Evolutionary conservation across 805 yeast genomes (phyloP).

Genomic region (Teunomyces stri): DNA sequence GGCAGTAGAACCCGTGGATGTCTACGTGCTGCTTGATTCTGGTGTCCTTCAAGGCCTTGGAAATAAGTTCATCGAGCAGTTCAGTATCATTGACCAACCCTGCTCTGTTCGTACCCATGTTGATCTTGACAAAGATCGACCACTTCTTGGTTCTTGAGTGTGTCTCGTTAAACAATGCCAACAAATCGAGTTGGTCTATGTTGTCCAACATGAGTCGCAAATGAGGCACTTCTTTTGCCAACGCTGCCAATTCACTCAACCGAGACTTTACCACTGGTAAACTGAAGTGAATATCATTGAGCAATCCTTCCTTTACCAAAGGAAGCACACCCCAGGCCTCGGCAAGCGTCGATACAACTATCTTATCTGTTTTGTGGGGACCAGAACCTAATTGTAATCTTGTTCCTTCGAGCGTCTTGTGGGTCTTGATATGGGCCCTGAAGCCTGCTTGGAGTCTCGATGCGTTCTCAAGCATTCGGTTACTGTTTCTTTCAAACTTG

Average conservation of each 20-base stretch:
- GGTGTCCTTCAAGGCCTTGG: slow-evolving; percentile 21
- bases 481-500: slow-evolving; percentile 44
- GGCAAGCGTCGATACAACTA: slow-evolving; percentile 65
- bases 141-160: slow-evolving; percentile 39
- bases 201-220: slow-evolving; percentile 63
- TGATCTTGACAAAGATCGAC: slow-evolving; percentile 66
- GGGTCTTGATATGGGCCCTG: slow-evolving; percentile 76
- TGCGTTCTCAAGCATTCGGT: slow-evolving; percentile 49
- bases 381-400: slow-evolving; percentile 50
- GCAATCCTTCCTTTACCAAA: slow-evolving; percentile 34
- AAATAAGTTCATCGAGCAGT: slow-evolving; percentile 35
- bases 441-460: slow-evolving; percentile 41
- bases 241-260: slow-evolving; percentile 45
- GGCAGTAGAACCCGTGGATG: slow-evolving; percentile 70
- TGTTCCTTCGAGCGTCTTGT: slow-evolving; percentile 63
- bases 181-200: slow-evolving; percentile 49
- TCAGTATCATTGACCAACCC: slow-evolving; percentile 43
- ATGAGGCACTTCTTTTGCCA: slow-evolving; percentile 40
- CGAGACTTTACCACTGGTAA: slow-evolving; percentile 49
- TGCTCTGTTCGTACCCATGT: slow-evolving; percentile 72
- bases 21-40: slow-evolving; percentile 32
- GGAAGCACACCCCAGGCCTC: slow-evolving; percentile 60
- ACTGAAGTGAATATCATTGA: slow-evolving; percentile 32
- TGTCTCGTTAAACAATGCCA: slow-evolving; percentile 35
- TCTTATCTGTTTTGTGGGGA: slow-evolving; percentile 38